Evolutionary conservation across 768 basidiomycete species (phyloP).

Genomic region (Mycena galericulata): DNA sequence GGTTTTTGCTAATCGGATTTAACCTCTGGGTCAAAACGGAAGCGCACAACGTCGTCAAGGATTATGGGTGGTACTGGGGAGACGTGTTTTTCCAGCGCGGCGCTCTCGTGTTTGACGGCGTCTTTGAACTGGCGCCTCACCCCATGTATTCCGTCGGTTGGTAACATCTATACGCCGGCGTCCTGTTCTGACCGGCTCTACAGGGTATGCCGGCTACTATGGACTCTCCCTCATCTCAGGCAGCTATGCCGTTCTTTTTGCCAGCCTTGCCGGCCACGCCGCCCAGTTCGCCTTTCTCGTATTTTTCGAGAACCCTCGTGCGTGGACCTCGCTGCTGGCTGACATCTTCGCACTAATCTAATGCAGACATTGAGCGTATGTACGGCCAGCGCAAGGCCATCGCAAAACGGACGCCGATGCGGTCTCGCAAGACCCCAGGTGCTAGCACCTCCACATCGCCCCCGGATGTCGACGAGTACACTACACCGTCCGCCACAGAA

Average conservation of each 20-base stretch:
- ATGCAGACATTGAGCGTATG: constrained; percentile 88
- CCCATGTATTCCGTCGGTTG: constrained; percentile 94
- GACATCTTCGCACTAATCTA: constrained; percentile 9
- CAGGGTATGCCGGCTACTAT: constrained; percentile 97
- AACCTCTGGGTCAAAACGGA: constrained; percentile 99
- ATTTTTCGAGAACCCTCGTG: constrained; percentile 97
- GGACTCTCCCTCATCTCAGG: constrained; percentile 92
- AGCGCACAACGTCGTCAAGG: constrained; percentile 97
- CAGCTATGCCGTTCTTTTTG: constrained; percentile 92
- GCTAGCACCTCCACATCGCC: constrained; percentile 35
- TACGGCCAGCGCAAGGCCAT: constrained; percentile 95
- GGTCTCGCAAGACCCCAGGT: constrained; percentile 39
- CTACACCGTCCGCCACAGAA: constrained; percentile 75
- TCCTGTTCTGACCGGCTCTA: constrained; percentile 5
- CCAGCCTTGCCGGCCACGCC: constrained; percentile 93
- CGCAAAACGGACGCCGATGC: constrained; percentile 81
- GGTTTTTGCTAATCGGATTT: constrained; percentile 87
- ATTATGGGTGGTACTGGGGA: constrained; percentile 99
- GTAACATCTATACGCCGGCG: constrained; percentile 39
- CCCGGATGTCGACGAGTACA: constrained; percentile 43
- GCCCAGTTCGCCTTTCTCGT: constrained; percentile 97
- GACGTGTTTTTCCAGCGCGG: constrained; percentile 95
- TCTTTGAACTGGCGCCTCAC: constrained; percentile 93
- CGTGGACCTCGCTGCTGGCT: constrained; percentile 45
- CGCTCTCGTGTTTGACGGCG: constrained; percentile 95